Conservation (phyloP, 176 grass and related monocot genomes). For the Cymbopogon citratus region DNA sequence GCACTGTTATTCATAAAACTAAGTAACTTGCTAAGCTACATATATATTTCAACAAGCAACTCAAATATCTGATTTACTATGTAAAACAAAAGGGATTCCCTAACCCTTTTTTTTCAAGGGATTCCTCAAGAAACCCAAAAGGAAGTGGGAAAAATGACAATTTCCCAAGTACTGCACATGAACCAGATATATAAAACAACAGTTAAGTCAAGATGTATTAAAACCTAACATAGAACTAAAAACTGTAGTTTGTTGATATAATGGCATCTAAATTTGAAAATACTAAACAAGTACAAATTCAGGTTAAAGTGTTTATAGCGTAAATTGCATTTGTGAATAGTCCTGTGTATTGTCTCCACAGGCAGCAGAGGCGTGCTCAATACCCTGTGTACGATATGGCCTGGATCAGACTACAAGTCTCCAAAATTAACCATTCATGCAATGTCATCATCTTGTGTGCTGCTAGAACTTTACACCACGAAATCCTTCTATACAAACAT, state of each 20-base stretch:
- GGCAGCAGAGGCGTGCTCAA: background rate
- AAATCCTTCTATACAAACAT: background rate
- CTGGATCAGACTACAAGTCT: background rate
- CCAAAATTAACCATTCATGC: background rate
- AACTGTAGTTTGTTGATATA: slow-evolving; percentile 4
- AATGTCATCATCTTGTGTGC: background rate
- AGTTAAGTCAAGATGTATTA: background rate
- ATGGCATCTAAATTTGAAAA: slow-evolving; percentile 4
- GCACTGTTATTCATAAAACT: slow-evolving; percentile 1
- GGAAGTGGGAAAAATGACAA: background rate
- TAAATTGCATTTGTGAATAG: background rate
- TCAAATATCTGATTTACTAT: slow-evolving; percentile 6
- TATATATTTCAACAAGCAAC: background rate
- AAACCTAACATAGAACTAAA: background rate
- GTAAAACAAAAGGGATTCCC: background rate
- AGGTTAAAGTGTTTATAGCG: background rate
- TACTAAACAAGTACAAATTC: background rate
- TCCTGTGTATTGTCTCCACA: background rate
- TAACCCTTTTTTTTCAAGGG: background rate
- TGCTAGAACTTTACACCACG: background rate
- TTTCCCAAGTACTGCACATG: background rate
- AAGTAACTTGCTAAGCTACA: background rate
- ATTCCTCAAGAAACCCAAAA: background rate
- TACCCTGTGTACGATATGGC: background rate
- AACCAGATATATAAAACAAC: background rate